Conservation (phyloP, 164 flowering plant species). For the Magnolia officinalis region DNA sequence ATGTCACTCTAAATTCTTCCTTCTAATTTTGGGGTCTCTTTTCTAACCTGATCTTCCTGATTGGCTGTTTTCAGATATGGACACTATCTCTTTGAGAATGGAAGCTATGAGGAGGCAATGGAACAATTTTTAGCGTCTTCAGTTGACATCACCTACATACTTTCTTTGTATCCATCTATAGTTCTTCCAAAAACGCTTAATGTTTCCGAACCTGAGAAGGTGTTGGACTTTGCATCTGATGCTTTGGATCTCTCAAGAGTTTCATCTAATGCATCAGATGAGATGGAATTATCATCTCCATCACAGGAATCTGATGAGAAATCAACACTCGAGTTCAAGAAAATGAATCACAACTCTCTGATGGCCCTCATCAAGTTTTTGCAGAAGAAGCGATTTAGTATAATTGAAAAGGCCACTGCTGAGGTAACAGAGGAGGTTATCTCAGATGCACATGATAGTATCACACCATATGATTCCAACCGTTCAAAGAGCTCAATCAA, state of each 20-base stretch:
- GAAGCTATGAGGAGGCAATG: conserved; percentile 97
- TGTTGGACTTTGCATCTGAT: conserved; percentile 54
- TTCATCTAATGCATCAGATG: conserved; percentile 87
- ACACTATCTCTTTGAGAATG: conserved; percentile 82
- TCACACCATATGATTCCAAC: conserved; percentile 40
- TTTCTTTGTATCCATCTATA: conserved; percentile 79
- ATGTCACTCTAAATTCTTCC: neutral
- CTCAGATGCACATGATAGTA: conserved; percentile 63
- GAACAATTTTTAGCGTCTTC: conserved; percentile 92
- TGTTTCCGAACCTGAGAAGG: conserved; percentile 59
- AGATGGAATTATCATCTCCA: conserved; percentile 60
- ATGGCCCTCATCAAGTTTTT: conserved; percentile 91
- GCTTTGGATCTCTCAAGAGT: conserved; percentile 70
- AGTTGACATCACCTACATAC: conserved; percentile 87
- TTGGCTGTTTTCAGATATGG: conserved; percentile 59
- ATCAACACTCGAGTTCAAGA: conserved; percentile 65
- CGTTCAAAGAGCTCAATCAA: conserved; percentile 56
- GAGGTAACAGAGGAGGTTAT: conserved; percentile 95
- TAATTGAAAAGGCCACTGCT: conserved; percentile 83
- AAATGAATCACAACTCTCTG: conserved; percentile 84
- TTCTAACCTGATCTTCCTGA: neutral
- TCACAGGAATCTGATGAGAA: conserved; percentile 60
- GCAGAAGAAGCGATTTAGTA: conserved; percentile 72
- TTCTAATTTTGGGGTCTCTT: neutral
- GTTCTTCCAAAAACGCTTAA: conserved; percentile 64